These are phyloP conservation scores for Penicillium occitanis DNA, from an alignment of 2,329 filamentous ascomycete species.

Conservation along the genomic window DNA sequence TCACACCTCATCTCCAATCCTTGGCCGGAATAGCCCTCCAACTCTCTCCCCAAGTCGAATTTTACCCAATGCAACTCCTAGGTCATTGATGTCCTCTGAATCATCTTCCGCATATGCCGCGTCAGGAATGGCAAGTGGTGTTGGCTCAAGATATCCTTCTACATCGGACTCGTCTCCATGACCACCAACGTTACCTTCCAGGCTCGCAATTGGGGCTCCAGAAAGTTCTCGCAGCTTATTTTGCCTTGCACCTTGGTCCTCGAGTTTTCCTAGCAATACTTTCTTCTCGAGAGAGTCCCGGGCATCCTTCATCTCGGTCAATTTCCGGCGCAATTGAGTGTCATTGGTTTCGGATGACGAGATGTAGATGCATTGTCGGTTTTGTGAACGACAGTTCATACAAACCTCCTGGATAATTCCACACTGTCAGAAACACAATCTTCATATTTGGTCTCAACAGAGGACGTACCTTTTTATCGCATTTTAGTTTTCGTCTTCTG, in stretches of 20 bases:
- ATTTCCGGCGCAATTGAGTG: slow-evolving; percentile 1
- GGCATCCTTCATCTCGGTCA: slow-evolving; percentile 8
- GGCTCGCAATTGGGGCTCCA: slow-evolving; percentile 2
- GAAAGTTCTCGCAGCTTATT: background rate
- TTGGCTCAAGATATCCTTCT: slow-evolving; percentile 8
- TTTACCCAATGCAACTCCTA: slow-evolving; percentile 4
- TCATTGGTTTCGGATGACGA: background rate
- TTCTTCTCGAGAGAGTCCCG: slow-evolving; percentile 3
- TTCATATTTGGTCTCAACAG: background rate
- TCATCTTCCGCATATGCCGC: slow-evolving; percentile 24
- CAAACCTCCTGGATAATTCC: background rate
- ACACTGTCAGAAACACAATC: background rate
- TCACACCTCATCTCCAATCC: slow-evolving; percentile 12
- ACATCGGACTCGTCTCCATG: slow-evolving; percentile 2
- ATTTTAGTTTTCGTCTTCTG: slow-evolving; percentile 9
- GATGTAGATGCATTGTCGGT: slow-evolving; percentile 11
- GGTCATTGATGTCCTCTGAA: slow-evolving; percentile 15
- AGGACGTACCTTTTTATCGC: slow-evolving; percentile 5
- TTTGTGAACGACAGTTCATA: background rate
- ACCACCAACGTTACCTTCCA: background rate
- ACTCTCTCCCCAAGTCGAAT: slow-evolving; percentile 4
- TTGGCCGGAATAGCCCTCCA: slow-evolving; percentile 9
- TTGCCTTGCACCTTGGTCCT: background rate
- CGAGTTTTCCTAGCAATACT: background rate
- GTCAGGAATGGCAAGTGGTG: slow-evolving; percentile 19